Evolutionary conservation across 148 eudicot species (phyloP), one percentile per base, ranked within the genome.

Genomic region (Cornus controversa): DNA sequence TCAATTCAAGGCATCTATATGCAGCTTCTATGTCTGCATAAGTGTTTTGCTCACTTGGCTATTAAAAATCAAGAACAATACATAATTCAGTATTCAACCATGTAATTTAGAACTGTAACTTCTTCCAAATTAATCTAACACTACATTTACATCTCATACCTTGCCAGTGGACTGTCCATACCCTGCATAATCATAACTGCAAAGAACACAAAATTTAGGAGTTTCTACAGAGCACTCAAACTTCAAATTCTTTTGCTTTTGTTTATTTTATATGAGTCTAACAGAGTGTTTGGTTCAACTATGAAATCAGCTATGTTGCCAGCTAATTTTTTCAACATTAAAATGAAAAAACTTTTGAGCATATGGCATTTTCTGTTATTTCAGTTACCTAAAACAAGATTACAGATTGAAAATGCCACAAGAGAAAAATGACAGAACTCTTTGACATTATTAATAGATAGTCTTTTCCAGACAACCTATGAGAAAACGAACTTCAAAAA

Each of bases 1-100:
- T 90, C 71, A 92, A 91, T 66, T 82, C 85, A 73, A 94, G 97
- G 80, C 97, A 94, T 82, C 85, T 87, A 84, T 90, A 94, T 63
- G 87, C 97, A 85, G 97, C 98, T 80, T 93, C 97, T 82, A 94
- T 89, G 84, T 94, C 98, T 0, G 98, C 91, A 72, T 94, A 94
- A 34, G 98, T 94, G 70, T 92, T 94, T 79, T 90, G 94, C 84
- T 94, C 98, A 83, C 87, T 92, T 65, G 97, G 98, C 98, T 94
- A 86, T 54, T 40, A 71, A 31, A 80, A 65, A 31, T 42, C 75
- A 73, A 73, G 22, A 57, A 37, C 25, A 40, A 6, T 40, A 14
- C 37, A 73, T 24, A 72, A 66, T 9, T 80, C 47, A 67, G 72
- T 37, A 27, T 34, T 66, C 26, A 77, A 66, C 42, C 63, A 70